Evolutionary conservation across 2,329 filamentous ascomycete species (phyloP), one percentile per base, ranked within the genome.

Genomic region (Chrysosphaeria jannelii): DNA sequence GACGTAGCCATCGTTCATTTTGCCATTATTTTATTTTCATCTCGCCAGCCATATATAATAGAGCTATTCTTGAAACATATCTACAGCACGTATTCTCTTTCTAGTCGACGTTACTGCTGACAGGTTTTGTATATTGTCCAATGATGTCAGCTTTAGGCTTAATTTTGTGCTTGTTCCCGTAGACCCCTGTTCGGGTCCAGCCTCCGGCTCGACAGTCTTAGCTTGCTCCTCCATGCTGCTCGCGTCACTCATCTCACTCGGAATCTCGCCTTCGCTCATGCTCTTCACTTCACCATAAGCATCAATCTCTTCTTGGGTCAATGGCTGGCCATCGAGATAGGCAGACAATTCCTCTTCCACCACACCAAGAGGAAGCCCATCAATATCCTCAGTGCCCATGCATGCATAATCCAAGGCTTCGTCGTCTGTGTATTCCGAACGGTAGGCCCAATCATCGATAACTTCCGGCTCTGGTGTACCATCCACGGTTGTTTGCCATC

Each of bases 341-440:
- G 5, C 24, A 10, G 4, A 5, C 3, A 12, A 13, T 10, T 6
- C 13, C 4, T 19, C 8, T 4, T 19, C 49, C 14, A 8, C 17
- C n/a, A 53, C 52, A 12, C 44, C 41, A 31, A 56, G 44, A 2
- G 47, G 39, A 24, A 47, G 44, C 4, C 45, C 48, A 24, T 41
- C 40, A 16, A 39, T 38, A 28, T 51, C 47, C 13, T 51, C 46
- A 15, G 52, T 48, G 10, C 42, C 44, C 29, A 51, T 46, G 18
- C 41, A 42, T 19, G 55, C 47, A 4, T 49, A 50, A 29, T 54
- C 51, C 13, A 49, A 40, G 24, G 59, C 54, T 22, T 39, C 42
- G 25, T 42, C 41, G 25, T 29, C 31, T 2, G 30, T 31, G 24
- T 34, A 30, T 15, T 30, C 26, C 11, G 30, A 30, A 8, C 27